Base-by-base conservation (phyloP, 2,329 filamentous ascomycete genomes). In the Aspergillus sp. region DNA sequence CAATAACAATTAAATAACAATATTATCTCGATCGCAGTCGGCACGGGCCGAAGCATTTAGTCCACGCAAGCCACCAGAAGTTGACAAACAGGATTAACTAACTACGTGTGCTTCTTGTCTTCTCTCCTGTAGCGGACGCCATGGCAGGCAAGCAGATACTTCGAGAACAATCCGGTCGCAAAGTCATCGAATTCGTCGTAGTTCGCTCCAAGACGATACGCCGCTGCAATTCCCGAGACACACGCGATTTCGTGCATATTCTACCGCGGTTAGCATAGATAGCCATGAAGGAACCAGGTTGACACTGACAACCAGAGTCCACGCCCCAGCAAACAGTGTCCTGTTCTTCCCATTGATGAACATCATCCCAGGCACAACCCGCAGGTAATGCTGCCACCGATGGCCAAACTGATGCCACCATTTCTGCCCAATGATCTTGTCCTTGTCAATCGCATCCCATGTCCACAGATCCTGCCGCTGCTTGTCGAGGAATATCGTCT, bases 341-440 rank as follows among this genome's bases (percentile, higher is more conserved):
- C 79, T 77, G 25, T 84, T 84, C 60, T 79, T 82, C 0, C 87
- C 87, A 62, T 91, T 87, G 3, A 91, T 80, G 23, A 88, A 83
- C 87, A 88, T 88, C 81, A 91, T 83, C 62, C 85, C 85, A 0
- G 88, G 88, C 1, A 91, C 86, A 1, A 87, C 84, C 39, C 83
- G 80, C 4, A 81, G 67, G 68, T 86, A 87, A 64, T 87, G 84
- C 17, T 83, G 84, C 78, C 79, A 87, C 1, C 78, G 78, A 64
- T 86, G 84, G 55, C 83, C 84, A 37, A 86, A 79, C 65, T 87
- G 84, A 65, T 86, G 84, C 84, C 84, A 86, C 84, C 83, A 86
- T 60, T 86, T 84, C 50, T 78, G 77, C 6, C 80, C 72, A 35
- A 87, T 86, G 46, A 87, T 81, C 62, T 84, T 85, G 45, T 72